Evolutionary conservation across 2,329 filamentous ascomycete species (phyloP).

Genomic region (Chrysosporium queenslandicum): DNA sequence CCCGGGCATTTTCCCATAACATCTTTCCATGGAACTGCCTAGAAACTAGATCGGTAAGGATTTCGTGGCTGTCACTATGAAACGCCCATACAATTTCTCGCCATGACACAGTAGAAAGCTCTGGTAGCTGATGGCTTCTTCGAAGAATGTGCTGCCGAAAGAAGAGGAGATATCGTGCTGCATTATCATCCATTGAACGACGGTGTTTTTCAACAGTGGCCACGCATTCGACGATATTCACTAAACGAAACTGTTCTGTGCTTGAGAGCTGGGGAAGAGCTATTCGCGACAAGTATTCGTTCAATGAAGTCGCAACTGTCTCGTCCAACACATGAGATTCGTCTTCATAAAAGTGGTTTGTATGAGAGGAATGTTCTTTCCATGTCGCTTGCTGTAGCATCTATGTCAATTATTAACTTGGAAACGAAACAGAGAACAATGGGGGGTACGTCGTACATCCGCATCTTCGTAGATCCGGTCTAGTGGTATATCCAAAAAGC

Average conservation of each 20-base stretch:
- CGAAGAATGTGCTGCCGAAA: conserved; percentile 71
- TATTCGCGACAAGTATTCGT: conserved; percentile 64
- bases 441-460: conserved; percentile 31
- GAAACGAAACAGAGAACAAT: background rate
- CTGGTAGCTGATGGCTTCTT: conserved; percentile 50
- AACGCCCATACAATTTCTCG: conserved; percentile 40
- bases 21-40: conserved; percentile 69
- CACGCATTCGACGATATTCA: conserved; percentile 74
- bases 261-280: conserved; percentile 71
- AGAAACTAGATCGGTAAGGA: conserved; percentile 72
- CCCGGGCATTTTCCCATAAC: conserved; percentile 73
- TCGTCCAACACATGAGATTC: conserved; percentile 60
- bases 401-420: conserved; percentile 14
- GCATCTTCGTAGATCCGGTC: conserved; percentile 41
- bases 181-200: conserved; percentile 82
- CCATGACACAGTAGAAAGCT: conserved; percentile 50
- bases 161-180: conserved; percentile 75
- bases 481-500: conserved; percentile 55
- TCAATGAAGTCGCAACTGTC: conserved; percentile 57
- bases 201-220: conserved; percentile 77
- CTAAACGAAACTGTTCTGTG: conserved; percentile 75
- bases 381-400: conserved; percentile 33
- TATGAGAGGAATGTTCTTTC: conserved; percentile 45
- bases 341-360: conserved; percentile 42
- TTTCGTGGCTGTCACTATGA: conserved; percentile 60